phyloP scores from a whole-genome alignment of 768 basidiomycete genomes.

The Pisolithus tinctorius region DNA sequence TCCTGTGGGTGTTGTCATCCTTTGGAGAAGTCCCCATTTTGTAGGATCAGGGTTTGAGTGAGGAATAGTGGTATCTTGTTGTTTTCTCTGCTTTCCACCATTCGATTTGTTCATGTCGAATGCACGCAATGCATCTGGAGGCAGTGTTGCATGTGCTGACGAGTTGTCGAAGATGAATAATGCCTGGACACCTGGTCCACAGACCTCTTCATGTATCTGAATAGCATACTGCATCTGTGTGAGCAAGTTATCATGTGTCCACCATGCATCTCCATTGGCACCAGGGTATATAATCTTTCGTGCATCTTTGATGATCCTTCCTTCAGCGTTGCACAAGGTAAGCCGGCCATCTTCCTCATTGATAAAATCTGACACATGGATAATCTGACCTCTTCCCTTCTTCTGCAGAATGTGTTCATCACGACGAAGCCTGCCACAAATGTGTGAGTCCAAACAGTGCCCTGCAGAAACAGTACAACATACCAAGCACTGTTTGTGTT shows the following conservation, averaged over 20 bases:
- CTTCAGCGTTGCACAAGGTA: too few species aligned
- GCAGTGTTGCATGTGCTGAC: neutral
- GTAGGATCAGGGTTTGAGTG: conserved; percentile 9
- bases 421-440: neutral
- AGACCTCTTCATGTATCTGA: too few species aligned
- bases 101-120: conserved; percentile 22
- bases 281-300: too few species aligned
- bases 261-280: too few species aligned
- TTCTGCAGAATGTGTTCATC: neutral
- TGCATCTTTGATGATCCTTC: too few species aligned
- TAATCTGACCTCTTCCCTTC: conserved; percentile 23
- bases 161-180: too few species aligned
- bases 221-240: too few species aligned
- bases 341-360: conserved; percentile 22
- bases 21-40: conserved; percentile 17
- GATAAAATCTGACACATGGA: conserved; percentile 37
- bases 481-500: conserved; percentile 20
- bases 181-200: too few species aligned
- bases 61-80: conserved; percentile 17
- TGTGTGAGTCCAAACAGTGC: neutral
- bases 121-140: conserved; percentile 16
- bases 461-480: neutral
- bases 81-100: conserved; percentile 15
- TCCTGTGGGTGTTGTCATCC: conserved; percentile 29
- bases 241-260: too few species aligned